phyloP scores from a whole-genome alignment of 306 rosid genomes.

The Gastrolobium villosum region DNA sequence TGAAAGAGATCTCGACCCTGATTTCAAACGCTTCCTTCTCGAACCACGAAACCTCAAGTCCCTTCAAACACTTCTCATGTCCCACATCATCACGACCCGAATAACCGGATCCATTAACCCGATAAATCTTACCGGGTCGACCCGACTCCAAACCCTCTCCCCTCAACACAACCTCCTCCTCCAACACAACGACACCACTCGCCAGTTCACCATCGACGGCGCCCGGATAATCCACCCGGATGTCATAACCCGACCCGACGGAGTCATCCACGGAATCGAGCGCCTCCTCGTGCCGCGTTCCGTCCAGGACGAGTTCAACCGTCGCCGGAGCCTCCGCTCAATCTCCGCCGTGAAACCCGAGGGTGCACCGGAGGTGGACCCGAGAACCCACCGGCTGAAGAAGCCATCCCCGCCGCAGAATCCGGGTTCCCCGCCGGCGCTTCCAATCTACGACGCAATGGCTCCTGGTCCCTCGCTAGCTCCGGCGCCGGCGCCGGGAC shows the following conservation, averaged over 20 bases:
- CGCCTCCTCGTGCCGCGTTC: constrained; percentile 70
- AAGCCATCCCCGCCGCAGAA: constrained; percentile 60
- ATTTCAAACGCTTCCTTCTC: constrained; percentile 77
- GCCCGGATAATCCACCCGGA: constrained; percentile 60
- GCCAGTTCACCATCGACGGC: constrained; percentile 56
- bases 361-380: constrained; percentile 78
- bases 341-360: constrained; percentile 85
- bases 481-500: constrained; percentile 92
- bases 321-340: constrained; percentile 68
- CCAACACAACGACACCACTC: constrained; percentile 40
- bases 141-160: constrained; percentile 55
- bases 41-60: constrained; percentile 75
- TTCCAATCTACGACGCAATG: constrained; percentile 74
- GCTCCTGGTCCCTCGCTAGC: constrained; percentile 80
- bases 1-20: constrained; percentile 74
- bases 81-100: constrained; percentile 69
- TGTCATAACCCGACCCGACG: constrained; percentile 72
- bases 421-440: constrained; percentile 69
- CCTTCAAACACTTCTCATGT: constrained; percentile 66
- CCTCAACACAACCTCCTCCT: constrained; percentile 34
- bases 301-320: constrained; percentile 75
- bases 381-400: constrained; percentile 71
- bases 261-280: constrained; percentile 82
- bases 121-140: constrained; percentile 26
- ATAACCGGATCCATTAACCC: constrained; percentile 42